phyloP scores from a whole-genome alignment of 1,139 yeast genomes.

The Debaryomyces fabryi region DNA sequence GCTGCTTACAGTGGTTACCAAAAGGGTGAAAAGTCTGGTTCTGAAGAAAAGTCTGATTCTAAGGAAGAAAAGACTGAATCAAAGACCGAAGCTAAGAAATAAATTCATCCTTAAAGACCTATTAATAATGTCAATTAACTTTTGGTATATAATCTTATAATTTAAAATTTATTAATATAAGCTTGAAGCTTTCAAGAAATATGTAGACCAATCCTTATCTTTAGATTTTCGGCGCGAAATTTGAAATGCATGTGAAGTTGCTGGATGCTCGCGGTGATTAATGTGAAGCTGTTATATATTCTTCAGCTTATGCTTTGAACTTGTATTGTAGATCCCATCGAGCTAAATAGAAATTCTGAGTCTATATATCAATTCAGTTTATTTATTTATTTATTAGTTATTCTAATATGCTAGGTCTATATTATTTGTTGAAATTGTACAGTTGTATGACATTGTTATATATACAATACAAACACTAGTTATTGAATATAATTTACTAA shows the following conservation, averaged over 20 bases:
- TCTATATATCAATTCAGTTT: no score
- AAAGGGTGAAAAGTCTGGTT: slow-evolving; percentile 10
- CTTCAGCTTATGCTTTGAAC: no score
- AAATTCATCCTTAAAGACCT: not conserved
- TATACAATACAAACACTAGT: not conserved
- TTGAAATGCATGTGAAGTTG: not conserved
- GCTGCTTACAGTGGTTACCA: slow-evolving; percentile 32
- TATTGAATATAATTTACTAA: not conserved
- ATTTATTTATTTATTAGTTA: not conserved
- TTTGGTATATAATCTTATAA: not conserved
- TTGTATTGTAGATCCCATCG: no score
- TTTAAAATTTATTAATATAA: not conserved
- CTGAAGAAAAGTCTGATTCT: slow-evolving; percentile 1
- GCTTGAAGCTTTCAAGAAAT: not conserved
- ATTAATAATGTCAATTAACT: not conserved
- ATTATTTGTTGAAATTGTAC: not conserved
- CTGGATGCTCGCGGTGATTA: no score
- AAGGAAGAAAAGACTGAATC: not conserved
- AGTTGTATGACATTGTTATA: not conserved
- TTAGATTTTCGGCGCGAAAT: not conserved
- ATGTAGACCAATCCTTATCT: not conserved
- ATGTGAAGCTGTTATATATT: not conserved
- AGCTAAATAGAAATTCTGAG: no score
- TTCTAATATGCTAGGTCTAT: not conserved
- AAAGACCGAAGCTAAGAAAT: not conserved